phyloP scores from a whole-genome alignment of 1,284 basidiomycete species.

The Earliella scabrosa region DNA sequence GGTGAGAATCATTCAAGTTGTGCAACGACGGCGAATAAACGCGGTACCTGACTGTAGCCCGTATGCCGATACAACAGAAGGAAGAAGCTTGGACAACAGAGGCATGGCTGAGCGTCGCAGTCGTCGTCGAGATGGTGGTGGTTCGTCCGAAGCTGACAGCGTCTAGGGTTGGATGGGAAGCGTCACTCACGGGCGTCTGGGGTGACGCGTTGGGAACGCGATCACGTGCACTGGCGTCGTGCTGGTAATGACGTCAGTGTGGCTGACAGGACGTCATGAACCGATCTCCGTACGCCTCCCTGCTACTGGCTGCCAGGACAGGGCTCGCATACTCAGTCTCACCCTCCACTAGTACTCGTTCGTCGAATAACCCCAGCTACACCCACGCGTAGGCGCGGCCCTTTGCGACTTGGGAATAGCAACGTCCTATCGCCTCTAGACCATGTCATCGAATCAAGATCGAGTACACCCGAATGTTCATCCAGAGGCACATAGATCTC shows the following conservation, averaged over 20 bases:
- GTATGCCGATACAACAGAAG: conserved; percentile 40
- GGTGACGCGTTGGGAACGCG: background rate
- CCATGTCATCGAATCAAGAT: too few relatives aligned
- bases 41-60: conserved; percentile 44
- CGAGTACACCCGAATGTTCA: conserved; percentile 2
- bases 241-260: conserved; percentile 12
- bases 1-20: background rate
- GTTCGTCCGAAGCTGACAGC: background rate
- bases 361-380: too few relatives aligned
- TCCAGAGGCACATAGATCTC: conserved; percentile 2
- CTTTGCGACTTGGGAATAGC: too few relatives aligned
- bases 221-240: background rate
- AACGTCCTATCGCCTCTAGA: too few relatives aligned
- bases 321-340: too few relatives aligned
- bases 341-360: too few relatives aligned
- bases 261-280: too few relatives aligned
- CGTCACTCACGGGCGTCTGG: background rate
- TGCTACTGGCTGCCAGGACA: too few relatives aligned
- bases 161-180: conserved; percentile 5
- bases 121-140: background rate
- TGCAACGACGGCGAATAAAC: background rate
- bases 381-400: too few relatives aligned
- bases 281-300: too few relatives aligned
- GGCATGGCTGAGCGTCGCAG: conserved; percentile 31
- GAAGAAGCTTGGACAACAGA: conserved; percentile 43